phyloP scores from a whole-genome alignment of 371 early-diverging fungal genomes.

The Smittium culicis region DNA sequence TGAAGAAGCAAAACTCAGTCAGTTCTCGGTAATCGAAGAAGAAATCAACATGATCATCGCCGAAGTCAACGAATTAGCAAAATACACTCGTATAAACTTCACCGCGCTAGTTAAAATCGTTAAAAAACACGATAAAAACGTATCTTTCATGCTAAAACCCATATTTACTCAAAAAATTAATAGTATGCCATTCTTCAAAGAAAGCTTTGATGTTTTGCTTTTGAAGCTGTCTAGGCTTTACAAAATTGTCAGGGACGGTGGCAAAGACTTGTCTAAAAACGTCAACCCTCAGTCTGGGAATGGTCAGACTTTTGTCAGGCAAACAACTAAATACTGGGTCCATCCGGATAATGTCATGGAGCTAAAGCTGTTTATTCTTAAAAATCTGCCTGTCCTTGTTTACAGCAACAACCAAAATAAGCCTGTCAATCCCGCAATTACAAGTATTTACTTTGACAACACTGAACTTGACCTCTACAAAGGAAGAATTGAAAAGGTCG shows the following conservation, averaged over 20 bases:
- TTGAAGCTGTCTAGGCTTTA: conserved; percentile 79
- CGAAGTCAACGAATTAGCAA: conserved; percentile 81
- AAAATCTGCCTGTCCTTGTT: conserved; percentile 90
- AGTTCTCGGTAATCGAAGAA: conserved; percentile 41
- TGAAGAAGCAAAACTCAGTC: conserved; percentile 38
- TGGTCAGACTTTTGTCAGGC: conserved; percentile 64
- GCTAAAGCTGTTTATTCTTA: conserved; percentile 80
- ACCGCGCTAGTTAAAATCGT: conserved; percentile 93
- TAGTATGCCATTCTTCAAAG: conserved; percentile 75
- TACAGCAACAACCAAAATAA: conserved; percentile 61
- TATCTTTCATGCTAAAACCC: conserved; percentile 64
- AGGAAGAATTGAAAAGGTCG: conserved; percentile 79
- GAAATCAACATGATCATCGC: conserved; percentile 67
- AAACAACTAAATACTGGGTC: conserved; percentile 96
- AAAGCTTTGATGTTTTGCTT: conserved; percentile 77
- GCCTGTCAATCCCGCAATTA: conserved; percentile 78
- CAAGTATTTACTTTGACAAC: conserved; percentile 95
- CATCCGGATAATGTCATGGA: conserved; percentile 96
- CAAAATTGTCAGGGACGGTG: conserved; percentile 75
- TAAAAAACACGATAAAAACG: conserved; percentile 95
- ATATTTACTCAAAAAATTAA: conserved; percentile 79
- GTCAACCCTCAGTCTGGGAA: conserved; percentile 46
- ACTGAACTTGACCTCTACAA: conserved; percentile 79
- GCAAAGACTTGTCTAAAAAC: conserved; percentile 45
- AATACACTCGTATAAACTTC: conserved; percentile 87